Evolutionary conservation across 345 rosid genomes (phyloP), one percentile per base, ranked within the genome.

Genomic region (Hibiscus mutabilis): DNA sequence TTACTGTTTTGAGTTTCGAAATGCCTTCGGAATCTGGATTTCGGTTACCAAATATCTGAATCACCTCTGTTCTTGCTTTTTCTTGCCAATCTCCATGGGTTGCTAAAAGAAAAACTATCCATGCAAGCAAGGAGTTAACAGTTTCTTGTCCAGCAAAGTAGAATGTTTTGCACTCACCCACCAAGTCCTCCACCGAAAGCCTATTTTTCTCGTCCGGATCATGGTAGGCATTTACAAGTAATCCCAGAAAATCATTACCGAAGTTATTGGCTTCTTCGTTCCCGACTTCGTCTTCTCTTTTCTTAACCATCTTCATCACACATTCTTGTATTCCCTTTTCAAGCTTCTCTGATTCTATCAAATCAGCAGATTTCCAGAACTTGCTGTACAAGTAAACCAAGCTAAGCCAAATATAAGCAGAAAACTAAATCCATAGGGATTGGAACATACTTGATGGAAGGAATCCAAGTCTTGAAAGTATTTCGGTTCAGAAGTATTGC

Each of bases 1-100:
- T 74, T 73, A 84, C 83, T 14, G 6, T 80, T 68, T 76, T 84
- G 60, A 83, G 60, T 57, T 75, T 84, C 14, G 78, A 46, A 6
- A 80, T 24, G 73, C 73, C 69, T 27, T 80, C 83, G 53, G 66
- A 52, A 42, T 33, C 29, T 24, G 86, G 87, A 62, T 66, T 81
- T 52, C 70, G 70, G 21, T 75, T 14, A 21, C 85, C 58, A 19
- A 53, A 53, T 18, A 53, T 53, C 4, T 53, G 24, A 8, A 53
- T 7, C 58, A 53, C 83, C 61, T 82, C 82, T 6, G 63, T 59
- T 55, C 85, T 80, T 14, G 73, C 86, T 55, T 75, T 73, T 2
- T 82, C 85, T 53, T 83, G 89, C 87, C 86, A 83, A n/a, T 83
- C 83, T 14, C 68, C 11, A 60, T 75, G 72, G 33, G 63, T 51